Base-by-base conservation (phyloP, 108 stramenopile species). In the Skeletonema potamos region DNA sequence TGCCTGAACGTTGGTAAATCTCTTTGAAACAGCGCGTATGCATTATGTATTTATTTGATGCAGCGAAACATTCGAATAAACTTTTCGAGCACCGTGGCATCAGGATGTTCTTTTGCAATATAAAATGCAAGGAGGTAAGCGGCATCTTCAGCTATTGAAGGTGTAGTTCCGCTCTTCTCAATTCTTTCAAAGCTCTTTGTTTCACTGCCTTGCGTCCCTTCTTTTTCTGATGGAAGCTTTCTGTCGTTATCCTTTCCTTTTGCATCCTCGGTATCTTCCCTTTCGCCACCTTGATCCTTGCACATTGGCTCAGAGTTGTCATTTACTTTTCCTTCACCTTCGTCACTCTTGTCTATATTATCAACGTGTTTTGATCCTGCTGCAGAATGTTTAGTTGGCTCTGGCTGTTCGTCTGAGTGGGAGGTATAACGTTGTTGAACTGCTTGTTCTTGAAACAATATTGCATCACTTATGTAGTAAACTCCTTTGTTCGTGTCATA, bases 41-140 rank as follows among this genome's bases (percentile, higher is more conserved):
- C 15, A 6, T 51, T 51, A 24, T 9, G 48, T 51, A 51, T 51
- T 51, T 51, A 51, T 51, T 51, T 51, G 48, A 51, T 22, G 20
- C 3, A n/a, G 2, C 20, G 62, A 15, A 17, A 37, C 37, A 15
- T 27, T 18, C 10, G 56, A 8, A 71, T 63, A 66, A 78, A 78
- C 48, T 62, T 78, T 55, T 78, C 66, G 1, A 86, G 77, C 10
- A 88, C 22, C 43, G 44, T 68, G 11, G 76, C 78, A 84, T 89
- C 82, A 18, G 88, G 91, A 68, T 92, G 91, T 73, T 85, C 88
- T 67, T 84, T 78, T 12, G 91, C 88, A 62, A 92, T 83, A 44
- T 84, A 81, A 60, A 88, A 63, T 20, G 85, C 91, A 70, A 92
- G 73, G 30, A 88, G 58, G 33, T 64, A 87, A 0, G 81, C 88